Percentiles rank a stretch among this genome's conserved stretches.
Evolutionary conservation across 2,329 filamentous ascomycete genomes (phyloP).

Genomic region (Colletotrichum magnum): DNA sequence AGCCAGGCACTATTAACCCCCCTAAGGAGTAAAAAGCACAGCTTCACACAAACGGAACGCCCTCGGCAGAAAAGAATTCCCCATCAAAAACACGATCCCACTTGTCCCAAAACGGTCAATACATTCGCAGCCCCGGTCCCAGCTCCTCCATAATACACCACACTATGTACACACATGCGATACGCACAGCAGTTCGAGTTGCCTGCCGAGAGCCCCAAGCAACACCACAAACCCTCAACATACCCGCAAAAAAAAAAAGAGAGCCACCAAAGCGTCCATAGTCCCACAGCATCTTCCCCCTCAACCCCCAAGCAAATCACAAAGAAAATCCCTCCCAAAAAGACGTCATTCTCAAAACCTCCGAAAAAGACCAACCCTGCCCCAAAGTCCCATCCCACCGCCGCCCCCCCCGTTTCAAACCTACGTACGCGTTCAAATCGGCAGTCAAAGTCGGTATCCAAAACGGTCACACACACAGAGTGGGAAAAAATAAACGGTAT

Average conservation of each 20-base stretch:
- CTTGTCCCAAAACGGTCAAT: slow-evolving; percentile 9
- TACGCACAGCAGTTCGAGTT: no score
- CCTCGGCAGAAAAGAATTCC: neutral
- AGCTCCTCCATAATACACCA: slow-evolving; percentile 4
- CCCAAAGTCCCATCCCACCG: neutral
- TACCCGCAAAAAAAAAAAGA: no score
- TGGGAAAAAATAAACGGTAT: neutral
- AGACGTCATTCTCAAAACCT: neutral
- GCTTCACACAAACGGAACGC: no score
- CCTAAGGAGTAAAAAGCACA: no score
- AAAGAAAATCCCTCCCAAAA: no score
- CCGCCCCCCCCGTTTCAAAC: slow-evolving; percentile 34
- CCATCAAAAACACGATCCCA: neutral
- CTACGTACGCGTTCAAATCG: slow-evolving; percentile 24
- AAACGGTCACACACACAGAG: neutral
- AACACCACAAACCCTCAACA: no score
- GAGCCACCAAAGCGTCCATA: no score
- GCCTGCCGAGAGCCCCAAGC: no score
- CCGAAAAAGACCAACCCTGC: neutral
- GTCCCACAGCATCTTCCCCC: no score
- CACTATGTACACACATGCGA: no score
- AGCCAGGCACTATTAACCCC: no score
- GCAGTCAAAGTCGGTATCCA: slow-evolving; percentile 28
- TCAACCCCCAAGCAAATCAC: no score
- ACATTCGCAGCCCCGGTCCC: slow-evolving; percentile 12